Evolutionary conservation across 129 eudicot species (phyloP).

Genomic region (Arctium lappa): DNA sequence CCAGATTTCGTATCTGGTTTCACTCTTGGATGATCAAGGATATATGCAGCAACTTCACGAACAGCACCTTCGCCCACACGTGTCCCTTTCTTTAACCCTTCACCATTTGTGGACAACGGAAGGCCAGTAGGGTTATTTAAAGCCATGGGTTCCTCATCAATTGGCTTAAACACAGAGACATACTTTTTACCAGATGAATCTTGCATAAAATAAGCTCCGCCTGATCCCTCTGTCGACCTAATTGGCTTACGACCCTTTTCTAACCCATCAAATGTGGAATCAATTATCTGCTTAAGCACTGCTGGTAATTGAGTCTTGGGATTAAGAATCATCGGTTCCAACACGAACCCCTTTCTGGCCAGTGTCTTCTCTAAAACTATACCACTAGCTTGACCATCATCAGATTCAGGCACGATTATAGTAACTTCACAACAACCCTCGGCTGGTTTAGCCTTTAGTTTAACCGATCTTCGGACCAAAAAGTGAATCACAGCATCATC

Average conservation of each 20-base stretch:
- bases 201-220: constrained; percentile 75
- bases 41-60: constrained; percentile 72
- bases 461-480: constrained; percentile 52
- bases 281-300: constrained; percentile 42
- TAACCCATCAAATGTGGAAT: constrained; percentile 43
- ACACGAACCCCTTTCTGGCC: constrained; percentile 10
- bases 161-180: constrained; percentile 66
- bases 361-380: background rate
- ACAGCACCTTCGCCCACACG: constrained; percentile 77
- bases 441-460: constrained; percentile 44
- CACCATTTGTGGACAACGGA: constrained; percentile 54
- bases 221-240: constrained; percentile 70
- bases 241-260: constrained; percentile 46
- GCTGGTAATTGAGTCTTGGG: constrained; percentile 38
- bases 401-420: constrained; percentile 30
- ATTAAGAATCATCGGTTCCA: constrained; percentile 47
- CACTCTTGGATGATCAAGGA: constrained; percentile 53
- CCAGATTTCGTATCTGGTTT: constrained; percentile 44
- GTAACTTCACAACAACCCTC: constrained; percentile 48
- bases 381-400: constrained; percentile 19
- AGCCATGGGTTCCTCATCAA: constrained; percentile 86
- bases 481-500: constrained; percentile 55
- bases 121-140: constrained; percentile 65
- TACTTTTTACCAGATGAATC: constrained; percentile 50
- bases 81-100: constrained; percentile 75